Conservation (phyloP, 192 early-diverging fungal genomes). For the Backusella tuberculispora region DNA sequence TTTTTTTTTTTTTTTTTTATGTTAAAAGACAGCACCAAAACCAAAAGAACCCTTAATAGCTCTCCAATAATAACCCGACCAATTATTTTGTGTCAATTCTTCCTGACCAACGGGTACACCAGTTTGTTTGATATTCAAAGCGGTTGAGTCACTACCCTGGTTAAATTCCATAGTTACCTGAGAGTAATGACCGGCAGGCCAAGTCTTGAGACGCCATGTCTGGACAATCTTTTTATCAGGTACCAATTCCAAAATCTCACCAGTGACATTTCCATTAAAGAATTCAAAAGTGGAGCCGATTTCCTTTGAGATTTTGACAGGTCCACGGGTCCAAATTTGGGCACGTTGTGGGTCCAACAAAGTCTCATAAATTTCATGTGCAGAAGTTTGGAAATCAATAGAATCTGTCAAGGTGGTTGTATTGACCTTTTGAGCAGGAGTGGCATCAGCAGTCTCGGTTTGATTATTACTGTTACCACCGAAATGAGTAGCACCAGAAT, state of each 20-base stretch:
- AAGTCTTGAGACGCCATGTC: slow-evolving; percentile 84
- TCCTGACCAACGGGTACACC: slow-evolving; percentile 89
- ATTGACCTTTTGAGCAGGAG: slow-evolving; percentile 48
- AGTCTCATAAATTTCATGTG: slow-evolving; percentile 78
- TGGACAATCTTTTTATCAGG: slow-evolving; percentile 79
- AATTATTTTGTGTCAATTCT: slow-evolving; percentile 82
- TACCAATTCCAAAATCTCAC: slow-evolving; percentile 73
- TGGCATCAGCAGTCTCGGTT: slow-evolving; percentile 10
- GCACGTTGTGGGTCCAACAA: slow-evolving; percentile 79
- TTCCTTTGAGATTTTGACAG: slow-evolving; percentile 41
- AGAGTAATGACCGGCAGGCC: slow-evolving; percentile 87
- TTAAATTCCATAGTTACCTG: slow-evolving; percentile 78
- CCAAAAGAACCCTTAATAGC: slow-evolving; percentile 91
- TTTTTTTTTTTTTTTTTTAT: background rate
- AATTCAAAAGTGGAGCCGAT: slow-evolving; percentile 70
- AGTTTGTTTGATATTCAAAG: slow-evolving; percentile 75
- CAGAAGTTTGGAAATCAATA: slow-evolving; percentile 84
- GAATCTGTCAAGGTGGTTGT: slow-evolving; percentile 74
- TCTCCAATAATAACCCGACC: slow-evolving; percentile 93
- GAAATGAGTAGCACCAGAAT: slow-evolving; percentile 15
- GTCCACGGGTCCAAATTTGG: slow-evolving; percentile 78
- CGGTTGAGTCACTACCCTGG: slow-evolving; percentile 68
- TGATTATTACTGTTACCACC: background rate
- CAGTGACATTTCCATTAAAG: slow-evolving; percentile 91
- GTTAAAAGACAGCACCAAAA: slow-evolving; percentile 34